Conservation (phyloP, 2,329 filamentous ascomycete species). For the Xylaria sp. region DNA sequence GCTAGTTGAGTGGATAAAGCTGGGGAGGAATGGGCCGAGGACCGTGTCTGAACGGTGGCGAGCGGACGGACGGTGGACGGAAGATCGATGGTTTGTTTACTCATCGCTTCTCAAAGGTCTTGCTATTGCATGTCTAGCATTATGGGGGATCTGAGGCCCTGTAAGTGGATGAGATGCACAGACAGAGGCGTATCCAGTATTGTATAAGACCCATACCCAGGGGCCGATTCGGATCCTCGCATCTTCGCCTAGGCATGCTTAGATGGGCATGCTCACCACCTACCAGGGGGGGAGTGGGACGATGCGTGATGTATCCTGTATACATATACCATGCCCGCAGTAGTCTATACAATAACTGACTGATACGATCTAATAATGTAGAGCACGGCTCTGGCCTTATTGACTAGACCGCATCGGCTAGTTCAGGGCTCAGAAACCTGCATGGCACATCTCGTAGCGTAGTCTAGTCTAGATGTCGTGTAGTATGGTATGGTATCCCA, state of each 20-base stretch:
- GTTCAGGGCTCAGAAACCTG: neutral
- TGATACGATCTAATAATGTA: no score
- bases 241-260: neutral
- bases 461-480: no score
- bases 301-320: no score
- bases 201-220: neutral
- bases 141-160: slow-evolving; percentile 11
- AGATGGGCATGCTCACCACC: neutral
- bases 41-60: no score
- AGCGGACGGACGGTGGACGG: no score
- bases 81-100: slow-evolving; percentile 6
- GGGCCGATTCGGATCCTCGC: slow-evolving; percentile 3
- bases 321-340: no score
- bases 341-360: no score
- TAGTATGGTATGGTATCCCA: neutral
- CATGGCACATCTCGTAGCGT: no score
- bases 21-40: slow-evolving; percentile 12
- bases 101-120: neutral
- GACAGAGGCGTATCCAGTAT: neutral
- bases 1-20: slow-evolving; percentile 19
- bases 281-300: neutral
- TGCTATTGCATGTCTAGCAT: slow-evolving; percentile 8
- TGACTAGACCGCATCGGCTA: neutral
- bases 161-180: slow-evolving; percentile 17
- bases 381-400: slow-evolving; percentile 4